phyloP scores from a whole-genome alignment of 1,284 basidiomycete genomes.

The Melampsora larici-populina region DNA sequence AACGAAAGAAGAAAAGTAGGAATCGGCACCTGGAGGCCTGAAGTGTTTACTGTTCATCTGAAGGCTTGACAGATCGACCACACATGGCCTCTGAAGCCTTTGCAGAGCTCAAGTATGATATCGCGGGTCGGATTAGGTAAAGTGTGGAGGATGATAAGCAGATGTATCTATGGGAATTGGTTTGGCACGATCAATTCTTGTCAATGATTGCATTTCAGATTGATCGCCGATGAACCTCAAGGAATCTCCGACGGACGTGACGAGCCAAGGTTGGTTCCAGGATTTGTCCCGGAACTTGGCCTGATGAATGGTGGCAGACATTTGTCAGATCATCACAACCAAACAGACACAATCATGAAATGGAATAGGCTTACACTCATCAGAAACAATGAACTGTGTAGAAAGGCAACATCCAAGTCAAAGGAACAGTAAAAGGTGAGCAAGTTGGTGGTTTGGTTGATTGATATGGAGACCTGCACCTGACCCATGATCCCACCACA shows the following conservation, averaged over 20 bases:
- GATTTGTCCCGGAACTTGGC: slow-evolving; percentile 35
- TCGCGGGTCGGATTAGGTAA: slow-evolving; percentile 70
- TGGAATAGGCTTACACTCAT: slow-evolving; percentile 30
- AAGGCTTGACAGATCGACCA: slow-evolving; percentile 6
- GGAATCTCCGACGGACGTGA: slow-evolving; percentile 22
- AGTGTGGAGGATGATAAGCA: slow-evolving; percentile 80
- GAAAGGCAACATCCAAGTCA: neutral
- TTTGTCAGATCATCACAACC: no score
- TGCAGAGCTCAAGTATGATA: slow-evolving; percentile 55
- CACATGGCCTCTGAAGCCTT: no score
- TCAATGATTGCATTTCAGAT: neutral
- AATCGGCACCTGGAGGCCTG: slow-evolving; percentile 42
- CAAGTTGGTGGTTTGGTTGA: neutral
- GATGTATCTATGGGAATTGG: slow-evolving; percentile 67
- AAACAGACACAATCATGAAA: no score
- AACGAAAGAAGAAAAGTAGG: neutral
- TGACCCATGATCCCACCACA: slow-evolving; percentile 38
- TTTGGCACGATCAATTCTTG: neutral
- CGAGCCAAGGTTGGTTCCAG: slow-evolving; percentile 37
- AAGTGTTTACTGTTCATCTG: slow-evolving; percentile 39
- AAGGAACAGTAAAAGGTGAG: neutral
- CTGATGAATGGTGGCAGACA: neutral
- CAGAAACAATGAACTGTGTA: slow-evolving; percentile 31
- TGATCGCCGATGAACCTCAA: neutral
- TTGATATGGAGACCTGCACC: slow-evolving; percentile 6